These are phyloP conservation scores for Venustampulla echinocandica DNA, from an alignment of 495 filamentous ascomycete species.

Conservation along the genomic window DNA sequence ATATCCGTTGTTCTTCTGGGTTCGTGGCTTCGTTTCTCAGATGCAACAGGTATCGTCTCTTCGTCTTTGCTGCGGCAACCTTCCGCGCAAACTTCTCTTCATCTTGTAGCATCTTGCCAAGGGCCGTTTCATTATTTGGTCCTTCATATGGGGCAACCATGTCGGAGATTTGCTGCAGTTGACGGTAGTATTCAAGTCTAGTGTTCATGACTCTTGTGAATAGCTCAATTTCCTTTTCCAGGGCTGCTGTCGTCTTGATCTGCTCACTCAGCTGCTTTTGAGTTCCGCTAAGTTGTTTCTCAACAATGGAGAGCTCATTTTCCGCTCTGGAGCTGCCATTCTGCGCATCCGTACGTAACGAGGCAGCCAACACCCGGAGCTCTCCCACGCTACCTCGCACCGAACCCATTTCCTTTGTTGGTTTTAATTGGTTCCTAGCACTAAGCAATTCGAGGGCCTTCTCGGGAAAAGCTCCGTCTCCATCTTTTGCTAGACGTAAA, in stretches of 20 bases:
- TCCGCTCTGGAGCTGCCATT: constrained; percentile 53
- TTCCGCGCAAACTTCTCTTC: constrained; percentile 44
- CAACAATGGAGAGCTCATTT: constrained; percentile 51
- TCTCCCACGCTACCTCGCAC: constrained; percentile 61
- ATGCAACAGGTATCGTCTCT: constrained; percentile 61
- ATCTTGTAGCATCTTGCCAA: constrained; percentile 26
- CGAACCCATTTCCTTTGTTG: constrained; percentile 48
- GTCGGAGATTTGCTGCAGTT: constrained; percentile 82
- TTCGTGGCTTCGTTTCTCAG: constrained; percentile 38
- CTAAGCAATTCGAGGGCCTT: constrained; percentile 55
- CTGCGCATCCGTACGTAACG: constrained; percentile 52
- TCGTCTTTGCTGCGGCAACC: constrained; percentile 54
- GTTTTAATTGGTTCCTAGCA: constrained; percentile 47
- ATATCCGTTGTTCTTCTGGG: constrained; percentile 52
- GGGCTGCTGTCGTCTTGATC: constrained; percentile 45
- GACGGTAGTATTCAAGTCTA: constrained; percentile 78
- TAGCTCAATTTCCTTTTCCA: constrained; percentile 67
- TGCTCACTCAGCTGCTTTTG: constrained; percentile 57
- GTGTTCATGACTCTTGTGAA: constrained; percentile 74
- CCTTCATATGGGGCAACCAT: constrained; percentile 63
- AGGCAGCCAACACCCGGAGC: constrained; percentile 52
- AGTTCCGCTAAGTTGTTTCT: constrained; percentile 41
- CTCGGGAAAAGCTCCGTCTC: constrained; percentile 62
- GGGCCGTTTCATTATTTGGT: constrained; percentile 6
- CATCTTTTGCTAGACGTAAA: constrained; percentile 46